Evolutionary conservation across 371 early-diverging fungal genomes (phyloP), one percentile per base, ranked within the genome.

Genomic region (Rhizopus sp.): DNA sequence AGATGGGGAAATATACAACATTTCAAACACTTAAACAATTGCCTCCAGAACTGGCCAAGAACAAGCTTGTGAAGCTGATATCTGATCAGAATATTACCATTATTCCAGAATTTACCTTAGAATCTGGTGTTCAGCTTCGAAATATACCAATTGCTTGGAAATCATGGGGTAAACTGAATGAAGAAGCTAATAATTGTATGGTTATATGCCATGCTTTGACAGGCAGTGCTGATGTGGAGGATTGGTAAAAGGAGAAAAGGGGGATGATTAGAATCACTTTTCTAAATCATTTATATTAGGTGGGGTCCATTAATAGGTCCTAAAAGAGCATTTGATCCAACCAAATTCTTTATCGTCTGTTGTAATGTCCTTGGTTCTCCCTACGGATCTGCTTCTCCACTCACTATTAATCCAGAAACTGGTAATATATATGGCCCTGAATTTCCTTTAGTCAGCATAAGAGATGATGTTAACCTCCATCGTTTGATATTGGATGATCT

Each of bases 161-260:
- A 68, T 91, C 97, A 3, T 97, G 92, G 91, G 98, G 98, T n/a
- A 83, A 69, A 32, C 80, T 98, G 23, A 94, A 93, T 68, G 84
- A 78, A 15, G 56, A 73, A 8, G 85, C 75, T 7, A 79, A 88
- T 62, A 98, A 98, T 73, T 93, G 87, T 59, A 92, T 98, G 92
- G 90, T 97, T 30, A 91, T 98, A 53, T 98, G 97, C 68, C 98
- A 98, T 77, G 98, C 98, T 3, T 73, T 98, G 39, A 93, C 93
- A 44, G 98, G 98, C 15, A 94, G 94, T 57, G 84, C 94, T 5
- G 98, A 97, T 72, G 96, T 94, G 0, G 90, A 90, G 45, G 96
- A 96, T 74, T 97, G 97, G 97, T 91, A 77, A 41, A 47, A 47
- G 30, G 5, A 16, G 29, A 5, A 45, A 45, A 42, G 2, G 16